Conservation (phyloP, 441 rosid genomes). For the Pelargonium exstipulatum region DNA sequence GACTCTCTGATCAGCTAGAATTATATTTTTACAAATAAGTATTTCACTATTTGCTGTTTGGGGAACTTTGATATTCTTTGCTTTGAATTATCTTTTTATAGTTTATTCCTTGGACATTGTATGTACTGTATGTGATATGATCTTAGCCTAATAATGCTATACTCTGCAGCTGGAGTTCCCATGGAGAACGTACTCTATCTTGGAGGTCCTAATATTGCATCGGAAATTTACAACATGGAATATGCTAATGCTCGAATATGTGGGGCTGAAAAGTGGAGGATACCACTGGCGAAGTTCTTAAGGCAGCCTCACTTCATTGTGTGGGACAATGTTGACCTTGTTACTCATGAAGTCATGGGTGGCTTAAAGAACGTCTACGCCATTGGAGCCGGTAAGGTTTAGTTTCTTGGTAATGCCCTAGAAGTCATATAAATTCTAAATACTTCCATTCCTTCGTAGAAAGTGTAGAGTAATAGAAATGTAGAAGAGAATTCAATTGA, state of each 20-base stretch:
- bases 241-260: slow-evolving; percentile 98
- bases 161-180: slow-evolving; percentile 61
- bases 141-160: slow-evolving; percentile 6
- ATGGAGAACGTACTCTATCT: slow-evolving; percentile 81
- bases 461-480: too few species aligned
- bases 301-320: slow-evolving; percentile 95
- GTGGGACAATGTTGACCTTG: slow-evolving; percentile 90
- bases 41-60: too few species aligned
- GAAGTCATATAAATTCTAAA: neutral
- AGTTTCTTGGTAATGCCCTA: slow-evolving; percentile 7
- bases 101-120: neutral
- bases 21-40: too few species aligned
- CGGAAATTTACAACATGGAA: slow-evolving; percentile 85
- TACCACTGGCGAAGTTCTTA: slow-evolving; percentile 73
- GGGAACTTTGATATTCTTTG: neutral
- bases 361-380: slow-evolving; percentile 97
- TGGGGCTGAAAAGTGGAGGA: slow-evolving; percentile 93
- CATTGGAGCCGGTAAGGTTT: slow-evolving; percentile 82
- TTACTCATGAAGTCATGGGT: slow-evolving; percentile 78
- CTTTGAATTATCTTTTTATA: neutral
- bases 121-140: neutral
- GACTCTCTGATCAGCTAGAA: too few species aligned
- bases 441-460: neutral
- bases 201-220: slow-evolving; percentile 98
- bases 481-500: too few species aligned